Conservation (phyloP, 2,329 filamentous ascomycete genomes). For the Ascochyta clinopodiicola region DNA sequence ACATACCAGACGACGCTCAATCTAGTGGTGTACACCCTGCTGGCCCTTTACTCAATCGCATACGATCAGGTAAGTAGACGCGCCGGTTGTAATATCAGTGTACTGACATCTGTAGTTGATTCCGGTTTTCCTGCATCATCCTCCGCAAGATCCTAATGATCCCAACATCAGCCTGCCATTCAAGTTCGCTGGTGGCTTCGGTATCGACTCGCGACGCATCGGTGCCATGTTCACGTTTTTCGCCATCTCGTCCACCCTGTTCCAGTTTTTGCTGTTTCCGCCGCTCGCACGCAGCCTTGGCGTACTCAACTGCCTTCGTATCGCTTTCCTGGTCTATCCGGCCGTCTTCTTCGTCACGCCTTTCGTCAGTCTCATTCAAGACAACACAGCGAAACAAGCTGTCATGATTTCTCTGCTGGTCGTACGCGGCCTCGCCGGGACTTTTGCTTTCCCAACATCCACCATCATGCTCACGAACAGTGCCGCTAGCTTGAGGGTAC, state of each 20-base stretch:
- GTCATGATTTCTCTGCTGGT: slow-evolving; percentile 72
- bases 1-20: slow-evolving; percentile 76
- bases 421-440: slow-evolving; percentile 75
- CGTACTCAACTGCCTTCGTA: slow-evolving; percentile 73
- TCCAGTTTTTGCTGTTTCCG: slow-evolving; percentile 89
- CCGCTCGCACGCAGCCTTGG: slow-evolving; percentile 75
- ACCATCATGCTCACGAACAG: slow-evolving; percentile 93
- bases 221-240: slow-evolving; percentile 86
- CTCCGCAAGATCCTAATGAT: slow-evolving; percentile 59
- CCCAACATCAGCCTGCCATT: slow-evolving; percentile 72
- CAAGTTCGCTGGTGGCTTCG: slow-evolving; percentile 83
- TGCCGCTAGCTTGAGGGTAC: slow-evolving; percentile 73
- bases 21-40: slow-evolving; percentile 76
- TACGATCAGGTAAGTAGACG: slow-evolving; percentile 70
- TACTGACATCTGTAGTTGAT: slow-evolving; percentile 59
- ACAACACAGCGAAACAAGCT: slow-evolving; percentile 60
- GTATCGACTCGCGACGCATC: slow-evolving; percentile 74
- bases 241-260: slow-evolving; percentile 77
- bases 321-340: slow-evolving; percentile 72
- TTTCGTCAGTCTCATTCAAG: slow-evolving; percentile 72
- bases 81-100: background rate
- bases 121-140: slow-evolving; percentile 86
- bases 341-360: slow-evolving; percentile 82
- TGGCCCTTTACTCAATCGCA: slow-evolving; percentile 81
- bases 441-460: slow-evolving; percentile 86